A percentile compares a stretch with the other conserved stretches of the same genome.
phyloP scores from a whole-genome alignment of 2,329 filamentous ascomycete species.

The Colletotrichum chlorophyti region DNA sequence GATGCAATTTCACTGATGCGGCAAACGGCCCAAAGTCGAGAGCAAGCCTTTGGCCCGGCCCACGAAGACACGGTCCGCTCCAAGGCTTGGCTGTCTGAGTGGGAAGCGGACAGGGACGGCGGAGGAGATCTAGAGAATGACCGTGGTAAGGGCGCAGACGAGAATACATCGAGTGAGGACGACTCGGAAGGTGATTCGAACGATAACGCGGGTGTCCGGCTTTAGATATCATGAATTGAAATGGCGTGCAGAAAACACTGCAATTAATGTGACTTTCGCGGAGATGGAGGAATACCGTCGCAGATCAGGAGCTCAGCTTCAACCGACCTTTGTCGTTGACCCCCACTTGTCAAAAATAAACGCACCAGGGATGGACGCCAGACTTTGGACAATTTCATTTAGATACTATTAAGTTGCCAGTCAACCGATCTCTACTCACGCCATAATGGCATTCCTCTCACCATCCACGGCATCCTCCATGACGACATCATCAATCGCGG shows the following conservation, averaged over 20 bases:
- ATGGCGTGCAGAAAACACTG: too few species aligned
- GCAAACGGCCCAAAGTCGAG: neutral
- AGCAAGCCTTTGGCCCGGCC: neutral
- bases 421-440: too few species aligned
- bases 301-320: too few species aligned
- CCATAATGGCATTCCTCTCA: constrained; percentile 51
- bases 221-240: too few species aligned
- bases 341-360: too few species aligned
- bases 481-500: constrained; percentile 42
- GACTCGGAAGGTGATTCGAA: neutral
- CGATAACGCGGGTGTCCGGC: neutral
- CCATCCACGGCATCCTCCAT: constrained; percentile 46
- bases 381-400: too few species aligned
- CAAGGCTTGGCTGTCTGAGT: neutral
- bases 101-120: neutral
- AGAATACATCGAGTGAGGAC: neutral
- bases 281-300: too few species aligned
- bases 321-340: too few species aligned
- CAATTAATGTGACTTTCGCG: too few species aligned
- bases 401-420: too few species aligned
- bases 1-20: neutral
- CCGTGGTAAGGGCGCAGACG: neutral
- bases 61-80: neutral
- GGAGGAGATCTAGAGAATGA: neutral
- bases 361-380: too few species aligned